Percentiles rank a stretch among this genome's conserved stretches.
phyloP scores from a whole-genome alignment of 768 basidiomycete genomes.

The Russula brevipes region DNA sequence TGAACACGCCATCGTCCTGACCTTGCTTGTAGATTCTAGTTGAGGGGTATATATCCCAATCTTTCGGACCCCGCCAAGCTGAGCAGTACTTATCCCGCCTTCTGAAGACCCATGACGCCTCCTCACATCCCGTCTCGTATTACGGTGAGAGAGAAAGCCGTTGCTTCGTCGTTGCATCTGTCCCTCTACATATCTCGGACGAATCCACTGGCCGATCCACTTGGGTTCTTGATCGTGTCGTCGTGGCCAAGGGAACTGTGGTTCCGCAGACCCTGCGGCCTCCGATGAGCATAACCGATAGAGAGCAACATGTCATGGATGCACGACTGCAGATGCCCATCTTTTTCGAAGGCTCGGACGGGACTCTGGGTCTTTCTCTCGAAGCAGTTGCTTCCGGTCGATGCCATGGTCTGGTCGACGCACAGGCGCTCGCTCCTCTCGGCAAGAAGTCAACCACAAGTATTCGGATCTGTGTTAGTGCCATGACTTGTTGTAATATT shows the following conservation, averaged over 20 bases:
- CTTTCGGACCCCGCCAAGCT: background rate
- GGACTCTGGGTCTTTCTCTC: constrained; percentile 10
- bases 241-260: background rate
- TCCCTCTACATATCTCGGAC: background rate
- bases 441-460: background rate
- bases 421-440: background rate
- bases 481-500: background rate
- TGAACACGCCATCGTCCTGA: background rate
- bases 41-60: constrained; percentile 8
- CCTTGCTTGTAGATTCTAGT: constrained; percentile 1
- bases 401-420: background rate
- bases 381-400: background rate
- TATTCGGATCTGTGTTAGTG: constrained; percentile 17
- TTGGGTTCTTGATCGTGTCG: background rate
- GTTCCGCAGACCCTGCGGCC: constrained; percentile 14
- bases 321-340: constrained; percentile 14
- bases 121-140: background rate
- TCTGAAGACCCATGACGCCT: background rate
- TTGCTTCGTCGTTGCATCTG: background rate
- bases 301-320: constrained; percentile 1
- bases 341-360: constrained; percentile 1
- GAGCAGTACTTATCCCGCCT: background rate
- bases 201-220: background rate
- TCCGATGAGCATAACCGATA: background rate
- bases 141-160: background rate